A percentile compares a stretch with the other conserved stretches of the same genome.
These are phyloP conservation scores for Termitomyces bulborhizus DNA, from an alignment of 768 basidiomycete species.

Conservation along the genomic window DNA sequence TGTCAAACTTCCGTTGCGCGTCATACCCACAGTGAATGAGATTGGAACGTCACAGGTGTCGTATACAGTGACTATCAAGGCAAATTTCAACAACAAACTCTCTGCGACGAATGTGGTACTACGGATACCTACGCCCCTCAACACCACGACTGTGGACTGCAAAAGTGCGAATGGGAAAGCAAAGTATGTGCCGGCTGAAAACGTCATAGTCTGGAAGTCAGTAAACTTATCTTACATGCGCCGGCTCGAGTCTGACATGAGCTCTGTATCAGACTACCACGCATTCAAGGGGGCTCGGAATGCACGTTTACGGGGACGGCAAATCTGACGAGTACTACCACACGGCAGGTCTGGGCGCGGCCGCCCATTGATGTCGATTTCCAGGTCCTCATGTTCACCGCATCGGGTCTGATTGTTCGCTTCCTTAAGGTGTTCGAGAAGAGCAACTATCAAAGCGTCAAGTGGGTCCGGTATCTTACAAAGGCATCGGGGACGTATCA, in stretches of 20 bases:
- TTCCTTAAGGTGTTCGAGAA: constrained; percentile 99
- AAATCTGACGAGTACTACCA: constrained; percentile 80
- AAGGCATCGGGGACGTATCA: constrained; percentile 94
- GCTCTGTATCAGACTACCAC: constrained; percentile 60
- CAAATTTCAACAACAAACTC: constrained; percentile 87
- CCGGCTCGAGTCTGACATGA: not conserved
- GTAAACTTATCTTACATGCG: constrained; percentile 24
- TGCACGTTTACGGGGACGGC: constrained; percentile 80
- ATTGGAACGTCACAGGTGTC: constrained; percentile 89
- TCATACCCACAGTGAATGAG: constrained; percentile 90
- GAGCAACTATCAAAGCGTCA: constrained; percentile 88
- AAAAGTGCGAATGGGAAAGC: constrained; percentile 92
- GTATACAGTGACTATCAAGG: constrained; percentile 82
- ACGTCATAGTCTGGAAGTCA: constrained; percentile 97
- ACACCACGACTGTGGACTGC: constrained; percentile 88
- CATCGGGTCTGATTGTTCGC: constrained; percentile 91
- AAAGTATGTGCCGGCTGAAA: constrained; percentile 95
- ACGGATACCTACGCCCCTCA: constrained; percentile 93
- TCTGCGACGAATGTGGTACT: constrained; percentile 90
- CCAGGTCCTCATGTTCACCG: constrained; percentile 98
- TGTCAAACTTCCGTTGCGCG: constrained; percentile 86
- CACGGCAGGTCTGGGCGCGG: constrained; percentile 93
- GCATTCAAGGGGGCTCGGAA: constrained; percentile 91
- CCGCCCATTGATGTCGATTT: constrained; percentile 99
- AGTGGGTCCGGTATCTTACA: constrained; percentile 94